Evolutionary conservation across 441 rosid species (phyloP).

Genomic region (Aquilaria agallochum): DNA sequence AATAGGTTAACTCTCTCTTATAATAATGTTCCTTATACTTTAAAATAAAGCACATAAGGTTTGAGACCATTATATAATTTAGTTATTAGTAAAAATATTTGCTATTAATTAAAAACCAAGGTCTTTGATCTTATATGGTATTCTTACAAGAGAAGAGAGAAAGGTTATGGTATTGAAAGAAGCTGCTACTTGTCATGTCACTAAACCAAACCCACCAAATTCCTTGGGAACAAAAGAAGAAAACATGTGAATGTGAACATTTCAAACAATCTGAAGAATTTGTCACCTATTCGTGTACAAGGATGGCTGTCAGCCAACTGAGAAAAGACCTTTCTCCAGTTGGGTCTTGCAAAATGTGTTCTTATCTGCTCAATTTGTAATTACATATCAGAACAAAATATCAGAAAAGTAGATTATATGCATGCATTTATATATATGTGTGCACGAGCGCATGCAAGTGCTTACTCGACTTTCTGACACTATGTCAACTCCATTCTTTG

Average conservation of each 20-base stretch:
- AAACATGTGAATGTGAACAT: too few species aligned
- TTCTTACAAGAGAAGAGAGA: background rate
- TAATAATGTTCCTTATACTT: background rate
- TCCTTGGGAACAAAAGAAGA: too few species aligned
- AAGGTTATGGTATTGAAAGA: background rate
- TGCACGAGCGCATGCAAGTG: background rate
- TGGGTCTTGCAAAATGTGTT: constrained; percentile 95
- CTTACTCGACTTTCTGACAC: constrained; percentile 90
- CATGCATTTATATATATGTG: background rate
- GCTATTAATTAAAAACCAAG: background rate
- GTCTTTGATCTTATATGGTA: background rate
- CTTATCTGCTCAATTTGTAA: constrained; percentile 46
- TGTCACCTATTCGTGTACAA: constrained; percentile 59
- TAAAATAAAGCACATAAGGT: background rate
- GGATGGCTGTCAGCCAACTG: constrained; percentile 50
- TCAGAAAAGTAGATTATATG: background rate
- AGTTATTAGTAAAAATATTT: too few species aligned
- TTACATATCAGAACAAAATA: background rate
- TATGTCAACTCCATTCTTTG: constrained; percentile 86
- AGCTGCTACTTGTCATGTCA: too few species aligned
- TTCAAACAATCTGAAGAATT: too few species aligned
- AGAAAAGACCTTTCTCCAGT: constrained; percentile 85
- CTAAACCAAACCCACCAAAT: too few species aligned
- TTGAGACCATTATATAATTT: too few species aligned
- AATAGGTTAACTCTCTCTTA: background rate